Percentiles rank a stretch among this genome's conserved stretches.
These are phyloP conservation scores for Didymella lethalis DNA, from an alignment of 2,329 filamentous ascomycete species.

Conservation along the genomic window DNA sequence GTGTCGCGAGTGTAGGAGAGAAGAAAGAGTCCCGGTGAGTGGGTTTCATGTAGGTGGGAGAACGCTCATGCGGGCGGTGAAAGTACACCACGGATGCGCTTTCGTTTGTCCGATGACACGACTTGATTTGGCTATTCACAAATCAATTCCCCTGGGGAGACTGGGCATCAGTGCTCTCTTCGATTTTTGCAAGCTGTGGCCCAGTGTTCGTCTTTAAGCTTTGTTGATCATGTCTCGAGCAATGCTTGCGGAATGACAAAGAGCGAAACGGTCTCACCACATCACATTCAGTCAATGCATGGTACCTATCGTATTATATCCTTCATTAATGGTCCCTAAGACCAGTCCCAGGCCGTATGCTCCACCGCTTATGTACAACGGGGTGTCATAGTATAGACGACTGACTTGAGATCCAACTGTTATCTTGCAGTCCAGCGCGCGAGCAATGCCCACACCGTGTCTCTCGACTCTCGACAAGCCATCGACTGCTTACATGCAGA, in stretches of 20 bases:
- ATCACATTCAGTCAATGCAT: not conserved
- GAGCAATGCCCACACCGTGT: no score
- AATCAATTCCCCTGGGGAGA: not conserved
- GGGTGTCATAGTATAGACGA: not conserved
- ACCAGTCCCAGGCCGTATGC: not conserved
- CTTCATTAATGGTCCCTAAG: not conserved
- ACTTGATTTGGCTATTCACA: not conserved
- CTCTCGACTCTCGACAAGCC: not conserved
- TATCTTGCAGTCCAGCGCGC: not conserved
- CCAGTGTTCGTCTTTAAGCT: not conserved
- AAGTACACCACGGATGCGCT: no score
- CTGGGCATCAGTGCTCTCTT: not conserved
- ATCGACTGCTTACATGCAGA: constrained; percentile 3
- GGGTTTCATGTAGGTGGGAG: not conserved
- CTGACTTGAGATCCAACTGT: not conserved
- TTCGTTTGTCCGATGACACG: not conserved
- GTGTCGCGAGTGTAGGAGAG: no score
- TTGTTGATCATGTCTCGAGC: not conserved
- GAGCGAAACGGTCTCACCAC: not conserved
- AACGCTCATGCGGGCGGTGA: not conserved
- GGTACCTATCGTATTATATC: not conserved
- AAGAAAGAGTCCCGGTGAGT: no score
- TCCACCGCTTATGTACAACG: not conserved
- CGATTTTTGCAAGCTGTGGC: not conserved
- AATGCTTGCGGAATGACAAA: not conserved